Percentiles rank a stretch among this genome's conserved stretches.
Evolutionary conservation across 1,284 basidiomycete genomes (phyloP).

Genomic region (Chalciporus piperatoides): DNA sequence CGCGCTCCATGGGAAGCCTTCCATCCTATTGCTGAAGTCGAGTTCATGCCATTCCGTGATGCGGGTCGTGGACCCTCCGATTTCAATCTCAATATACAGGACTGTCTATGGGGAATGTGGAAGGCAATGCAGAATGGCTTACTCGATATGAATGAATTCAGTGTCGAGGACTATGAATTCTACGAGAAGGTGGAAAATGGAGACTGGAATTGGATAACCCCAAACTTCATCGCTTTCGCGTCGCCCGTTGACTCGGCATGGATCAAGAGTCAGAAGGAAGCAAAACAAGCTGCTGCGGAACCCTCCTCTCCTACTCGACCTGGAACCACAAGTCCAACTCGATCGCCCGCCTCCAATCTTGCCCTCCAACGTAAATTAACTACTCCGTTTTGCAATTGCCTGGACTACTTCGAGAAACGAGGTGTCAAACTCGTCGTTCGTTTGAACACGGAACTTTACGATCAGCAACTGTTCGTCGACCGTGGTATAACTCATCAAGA

Average conservation of each 20-base stretch:
- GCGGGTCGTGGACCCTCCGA: conserved; percentile 92
- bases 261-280: conserved; percentile 69
- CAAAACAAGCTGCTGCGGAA: conserved; percentile 50
- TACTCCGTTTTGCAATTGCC: conserved; percentile 80
- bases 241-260: conserved; percentile 82
- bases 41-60: conserved; percentile 95
- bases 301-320: conserved; percentile 33
- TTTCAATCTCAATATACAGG: conserved; percentile 89
- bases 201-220: conserved; percentile 97
- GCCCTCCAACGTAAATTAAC: conserved; percentile 75
- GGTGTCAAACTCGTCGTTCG: conserved; percentile 92
- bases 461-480: conserved; percentile 79
- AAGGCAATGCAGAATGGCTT: conserved; percentile 90
- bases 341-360: conserved; percentile 38
- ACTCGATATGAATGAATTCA: conserved; percentile 90
- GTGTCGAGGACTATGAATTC: conserved; percentile 85
- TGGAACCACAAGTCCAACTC: conserved; percentile 23
- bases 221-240: conserved; percentile 93
- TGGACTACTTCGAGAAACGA: conserved; percentile 88
- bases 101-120: conserved; percentile 93
- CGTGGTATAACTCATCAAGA: conserved; percentile 88
- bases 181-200: conserved; percentile 97
- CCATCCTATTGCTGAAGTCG: conserved; percentile 84
- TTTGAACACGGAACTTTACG: conserved; percentile 94
- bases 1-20: conserved; percentile 95